These are phyloP conservation scores for Xylaria intraflava DNA, from an alignment of 495 filamentous ascomycete genomes.

Conservation along the genomic window DNA sequence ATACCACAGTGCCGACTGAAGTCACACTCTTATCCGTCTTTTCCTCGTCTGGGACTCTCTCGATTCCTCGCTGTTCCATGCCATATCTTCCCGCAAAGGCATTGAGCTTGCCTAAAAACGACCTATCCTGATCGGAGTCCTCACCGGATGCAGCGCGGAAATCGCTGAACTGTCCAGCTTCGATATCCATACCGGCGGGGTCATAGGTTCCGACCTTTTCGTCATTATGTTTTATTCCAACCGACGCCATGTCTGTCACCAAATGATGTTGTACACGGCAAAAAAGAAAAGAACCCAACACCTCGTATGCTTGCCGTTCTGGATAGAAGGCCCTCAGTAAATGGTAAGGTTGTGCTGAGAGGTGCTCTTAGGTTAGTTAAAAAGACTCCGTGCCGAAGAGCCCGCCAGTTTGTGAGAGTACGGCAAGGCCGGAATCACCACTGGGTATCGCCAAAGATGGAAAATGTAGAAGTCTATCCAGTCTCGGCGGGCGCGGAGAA, in stretches of 20 bases:
- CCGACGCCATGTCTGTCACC: neutral
- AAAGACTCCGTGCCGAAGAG: no score
- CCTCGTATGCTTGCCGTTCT: neutral
- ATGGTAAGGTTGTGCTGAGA: no score
- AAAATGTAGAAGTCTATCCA: no score
- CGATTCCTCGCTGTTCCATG: slow-evolving; percentile 74
- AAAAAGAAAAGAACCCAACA: neutral
- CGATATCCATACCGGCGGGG: slow-evolving; percentile 20
- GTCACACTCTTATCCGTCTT: slow-evolving; percentile 58
- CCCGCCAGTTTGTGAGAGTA: slow-evolving; percentile 2
- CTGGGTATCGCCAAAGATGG: neutral
- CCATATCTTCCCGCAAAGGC: slow-evolving; percentile 61
- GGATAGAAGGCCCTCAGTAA: neutral
- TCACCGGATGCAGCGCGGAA: slow-evolving; percentile 54
- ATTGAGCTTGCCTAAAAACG: slow-evolving; percentile 60
- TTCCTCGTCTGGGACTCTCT: slow-evolving; percentile 71
- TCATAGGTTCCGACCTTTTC: neutral
- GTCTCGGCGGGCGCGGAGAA: no score
- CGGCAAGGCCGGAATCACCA: slow-evolving; percentile 12
- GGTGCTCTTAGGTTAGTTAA: no score
- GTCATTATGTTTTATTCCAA: neutral
- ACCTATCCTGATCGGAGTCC: slow-evolving; percentile 56
- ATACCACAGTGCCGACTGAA: slow-evolving; percentile 71
- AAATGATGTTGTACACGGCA: neutral
- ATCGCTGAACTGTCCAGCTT: slow-evolving; percentile 41